These are phyloP conservation scores for Botryotinia calthae DNA, from an alignment of 2,329 filamentous ascomycete species.

Conservation along the genomic window DNA sequence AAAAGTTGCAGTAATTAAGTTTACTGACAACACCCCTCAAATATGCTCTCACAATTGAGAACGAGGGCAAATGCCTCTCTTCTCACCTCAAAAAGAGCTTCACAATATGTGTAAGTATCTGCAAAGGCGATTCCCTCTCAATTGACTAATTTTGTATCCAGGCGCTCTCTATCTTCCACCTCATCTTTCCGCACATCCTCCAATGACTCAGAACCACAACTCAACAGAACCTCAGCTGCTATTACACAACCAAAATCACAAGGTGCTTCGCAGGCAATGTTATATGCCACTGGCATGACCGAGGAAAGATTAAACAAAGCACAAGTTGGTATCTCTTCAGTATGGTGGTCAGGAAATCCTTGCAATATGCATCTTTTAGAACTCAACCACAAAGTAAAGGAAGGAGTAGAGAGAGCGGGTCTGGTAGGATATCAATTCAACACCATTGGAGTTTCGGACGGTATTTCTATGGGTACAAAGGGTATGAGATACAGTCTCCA, in stretches of 20 bases:
- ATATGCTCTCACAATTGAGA: conserved; percentile 37
- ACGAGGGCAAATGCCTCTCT: conserved; percentile 33
- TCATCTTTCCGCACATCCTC: conserved; percentile 30
- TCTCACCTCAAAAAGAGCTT: conserved; percentile 33
- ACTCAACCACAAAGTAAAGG: conserved; percentile 54
- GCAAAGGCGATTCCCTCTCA: not conserved
- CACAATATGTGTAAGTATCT: conserved; percentile 36
- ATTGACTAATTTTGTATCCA: conserved; percentile 24
- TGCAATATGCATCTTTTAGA: conserved; percentile 99
- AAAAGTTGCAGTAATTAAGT: conserved; percentile 14
- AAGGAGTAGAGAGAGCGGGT: conserved; percentile 70
- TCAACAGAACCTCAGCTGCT: conserved; percentile 80
- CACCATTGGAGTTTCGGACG: conserved; percentile 96
- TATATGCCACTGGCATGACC: conserved; percentile 88
- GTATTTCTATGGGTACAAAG: conserved; percentile 95
- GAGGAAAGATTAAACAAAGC: conserved; percentile 92
- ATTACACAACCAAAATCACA: conserved; percentile 98
- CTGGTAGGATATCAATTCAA: conserved; percentile 97
- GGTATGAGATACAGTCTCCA: conserved; percentile 96
- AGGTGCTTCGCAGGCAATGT: conserved; percentile 97
- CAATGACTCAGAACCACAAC: conserved; percentile 41
- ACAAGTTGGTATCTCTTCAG: conserved; percentile 95
- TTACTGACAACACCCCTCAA: conserved; percentile 11
- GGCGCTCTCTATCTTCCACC: conserved; percentile 37
- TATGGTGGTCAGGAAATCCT: conserved; percentile 97